Evolutionary conservation across 495 filamentous ascomycete species (phyloP), one percentile per base, ranked within the genome.

Genomic region (Mycothermus thermophilus): DNA sequence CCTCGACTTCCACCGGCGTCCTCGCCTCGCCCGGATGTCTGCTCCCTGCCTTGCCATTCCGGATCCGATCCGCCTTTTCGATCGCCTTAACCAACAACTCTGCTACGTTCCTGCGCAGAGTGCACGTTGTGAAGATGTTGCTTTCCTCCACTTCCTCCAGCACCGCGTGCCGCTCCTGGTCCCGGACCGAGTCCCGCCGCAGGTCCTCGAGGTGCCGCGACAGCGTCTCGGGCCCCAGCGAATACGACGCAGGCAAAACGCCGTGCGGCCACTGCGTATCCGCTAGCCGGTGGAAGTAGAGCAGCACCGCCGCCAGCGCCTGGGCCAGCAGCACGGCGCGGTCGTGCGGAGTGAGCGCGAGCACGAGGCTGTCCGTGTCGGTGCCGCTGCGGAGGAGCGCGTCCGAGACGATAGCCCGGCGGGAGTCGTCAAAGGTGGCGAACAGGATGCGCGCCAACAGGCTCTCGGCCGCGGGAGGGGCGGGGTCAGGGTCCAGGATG

Each of bases 271-370:
- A 52, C 34, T 52, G 49, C 13, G 38, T 34, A 27, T 48, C 50
- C 9, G 51, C 51, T 2, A 54, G 42, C 22, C 38, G 47, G 40
- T 51, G 42, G 14, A 51, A 18, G 40, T 51, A 54, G 21, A 54
- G 33, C 6, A 51, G 27, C 10, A 48, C 25, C 9, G 18, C 37
- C 6, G 44, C 35, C 9, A 54, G 40, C 11, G 40, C 40, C 20
- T 54, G 51, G 7, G 40, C 30, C 1, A 54, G 34, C 23, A 54
- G 27, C 10, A 54, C 51, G 7, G 44, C 51, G 31, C 51, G 51
- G 20, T 54, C 51, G 38, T 54, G 51, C 25, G 51, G 51, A 32
- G 41, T 43, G 21, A 54, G 48, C 6, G 23, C 25, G 15, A 41
- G 26, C 14, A 51, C 30, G 30, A 51, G 39, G 32, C 5, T 40